Evolutionary conservation across 176 grass and related monocot genomes (phyloP).

Genomic region (Avena atlantica): DNA sequence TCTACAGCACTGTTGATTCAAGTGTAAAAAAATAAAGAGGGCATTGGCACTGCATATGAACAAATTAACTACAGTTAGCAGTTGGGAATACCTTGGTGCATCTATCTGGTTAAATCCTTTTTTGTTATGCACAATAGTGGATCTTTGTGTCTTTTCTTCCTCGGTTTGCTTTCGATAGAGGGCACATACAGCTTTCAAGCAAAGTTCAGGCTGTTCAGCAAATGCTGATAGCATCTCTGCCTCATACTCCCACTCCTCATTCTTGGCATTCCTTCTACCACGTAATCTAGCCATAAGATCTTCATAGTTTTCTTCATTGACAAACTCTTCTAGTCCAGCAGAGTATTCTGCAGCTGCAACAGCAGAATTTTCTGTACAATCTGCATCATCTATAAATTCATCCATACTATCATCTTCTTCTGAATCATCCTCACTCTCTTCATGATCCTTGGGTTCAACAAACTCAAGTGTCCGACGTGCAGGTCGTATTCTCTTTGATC

Average conservation of each 20-base stretch:
- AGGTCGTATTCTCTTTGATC: slow-evolving; percentile 15
- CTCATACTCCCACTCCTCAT: slow-evolving; percentile 65
- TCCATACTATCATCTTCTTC: slow-evolving; percentile 57
- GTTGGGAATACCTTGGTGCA: slow-evolving; percentile 59
- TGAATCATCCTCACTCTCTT: slow-evolving; percentile 44
- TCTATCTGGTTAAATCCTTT: slow-evolving; percentile 67
- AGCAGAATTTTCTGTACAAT: slow-evolving; percentile 40
- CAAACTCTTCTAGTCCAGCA: slow-evolving; percentile 30
- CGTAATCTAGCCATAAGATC: slow-evolving; percentile 53
- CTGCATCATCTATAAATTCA: slow-evolving; percentile 62
- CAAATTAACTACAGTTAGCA: neutral
- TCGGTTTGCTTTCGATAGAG: slow-evolving; percentile 68
- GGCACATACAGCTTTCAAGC: slow-evolving; percentile 82
- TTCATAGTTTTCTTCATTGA: slow-evolving; percentile 45
- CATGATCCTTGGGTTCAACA: slow-evolving; percentile 40
- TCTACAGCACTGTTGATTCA: neutral
- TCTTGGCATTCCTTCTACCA: slow-evolving; percentile 43
- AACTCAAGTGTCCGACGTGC: slow-evolving; percentile 13
- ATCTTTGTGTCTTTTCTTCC: slow-evolving; percentile 50
- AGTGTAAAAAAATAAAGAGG: slow-evolving; percentile 24
- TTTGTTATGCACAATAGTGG: slow-evolving; percentile 52
- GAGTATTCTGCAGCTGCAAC: slow-evolving; percentile 21
- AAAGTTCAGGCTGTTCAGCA: slow-evolving; percentile 53
- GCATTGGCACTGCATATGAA: neutral
- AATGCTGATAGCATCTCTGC: slow-evolving; percentile 75